Base-by-base conservation (phyloP, 2,329 filamentous ascomycete species). In the Nothophoma quercina region DNA sequence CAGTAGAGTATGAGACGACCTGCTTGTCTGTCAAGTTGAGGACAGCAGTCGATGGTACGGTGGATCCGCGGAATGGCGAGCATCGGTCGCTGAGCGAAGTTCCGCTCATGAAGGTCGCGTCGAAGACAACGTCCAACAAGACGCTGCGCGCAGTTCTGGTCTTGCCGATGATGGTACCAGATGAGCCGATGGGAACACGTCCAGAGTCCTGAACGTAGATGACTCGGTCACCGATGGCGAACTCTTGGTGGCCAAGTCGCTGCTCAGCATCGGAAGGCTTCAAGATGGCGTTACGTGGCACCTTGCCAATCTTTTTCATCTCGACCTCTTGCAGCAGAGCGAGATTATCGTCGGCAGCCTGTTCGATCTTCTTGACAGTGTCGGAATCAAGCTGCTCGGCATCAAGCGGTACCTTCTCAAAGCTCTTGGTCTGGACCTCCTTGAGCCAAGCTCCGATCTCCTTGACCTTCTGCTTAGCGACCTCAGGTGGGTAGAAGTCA, bases 211-310 rank as follows among this genome's bases (percentile, higher is more conserved):
- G 89, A 7, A 93, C 91, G 72, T 97, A 99, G 32, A 96, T 90
- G 19, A 99, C 85, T 18, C 96, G 89, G 74, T 99, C 93, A 46
- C 95, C 95, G 25, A 99, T 83, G 48, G 77, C 76, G 75, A 97
- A 99, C 16, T 76, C 82, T 73, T 99, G 96, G 71, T 89, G 89
- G 49, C 90, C 88, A 32, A 98, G 85, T 45, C 93, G 88, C 71
- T 97, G 90, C 74, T 97, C 93, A n/a, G 93, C 93, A 75, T 99
- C 95, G 1, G 88, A 84, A n/a, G 96, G 96, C 70, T 96, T 96
- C 68, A 99, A 81, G 15, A 99, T 80, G 7, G 92, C 95, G 62
- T 88, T 88, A 44, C 96, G 87, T 41, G 95, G 95, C 35, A 97
- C 91, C 48, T 87, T 87, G 52, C 85, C 87, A 57, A 97, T 82